Percentiles rank a stretch among this genome's conserved stretches.
Evolutionary conservation across 768 basidiomycete genomes (phyloP).

Genomic region (Collybia sordida): DNA sequence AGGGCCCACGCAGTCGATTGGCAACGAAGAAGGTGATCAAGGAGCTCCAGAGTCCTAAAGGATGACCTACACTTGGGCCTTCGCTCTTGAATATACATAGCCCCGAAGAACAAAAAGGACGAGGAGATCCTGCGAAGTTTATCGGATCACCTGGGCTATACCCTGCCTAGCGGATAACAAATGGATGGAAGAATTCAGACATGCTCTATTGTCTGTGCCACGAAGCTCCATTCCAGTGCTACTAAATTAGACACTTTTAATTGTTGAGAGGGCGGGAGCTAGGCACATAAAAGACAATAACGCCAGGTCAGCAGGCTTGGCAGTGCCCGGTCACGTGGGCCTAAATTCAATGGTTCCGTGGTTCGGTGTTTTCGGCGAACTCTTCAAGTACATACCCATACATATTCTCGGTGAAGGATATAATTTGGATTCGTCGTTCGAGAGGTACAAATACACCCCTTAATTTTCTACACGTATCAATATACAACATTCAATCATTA

Average conservation of each 20-base stretch:
- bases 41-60: slow-evolving; percentile 9
- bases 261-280: background rate
- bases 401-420: no score
- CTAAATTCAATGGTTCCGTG: no score
- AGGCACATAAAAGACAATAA: background rate
- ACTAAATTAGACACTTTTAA: background rate
- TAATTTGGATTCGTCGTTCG: no score
- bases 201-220: background rate
- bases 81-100: slow-evolving; percentile 6
- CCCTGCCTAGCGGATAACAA: background rate
- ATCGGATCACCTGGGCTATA: background rate
- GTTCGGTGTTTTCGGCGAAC: no score
- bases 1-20: background rate
- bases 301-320: background rate
- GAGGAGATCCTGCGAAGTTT: background rate
- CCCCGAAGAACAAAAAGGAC: slow-evolving; percentile 9
- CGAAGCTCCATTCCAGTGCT: background rate
- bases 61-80: background rate
- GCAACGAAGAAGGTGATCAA: slow-evolving; percentile 1
- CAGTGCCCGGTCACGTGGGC: no score
- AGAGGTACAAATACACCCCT: no score
- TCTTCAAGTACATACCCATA: no score
- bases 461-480: no score
- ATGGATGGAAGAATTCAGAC: background rate
- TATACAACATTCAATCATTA: no score